Evolutionary conservation across 2,329 filamentous ascomycete species (phyloP), one percentile per base, ranked within the genome.

Genomic region (Apiospora kogelbergensis): DNA sequence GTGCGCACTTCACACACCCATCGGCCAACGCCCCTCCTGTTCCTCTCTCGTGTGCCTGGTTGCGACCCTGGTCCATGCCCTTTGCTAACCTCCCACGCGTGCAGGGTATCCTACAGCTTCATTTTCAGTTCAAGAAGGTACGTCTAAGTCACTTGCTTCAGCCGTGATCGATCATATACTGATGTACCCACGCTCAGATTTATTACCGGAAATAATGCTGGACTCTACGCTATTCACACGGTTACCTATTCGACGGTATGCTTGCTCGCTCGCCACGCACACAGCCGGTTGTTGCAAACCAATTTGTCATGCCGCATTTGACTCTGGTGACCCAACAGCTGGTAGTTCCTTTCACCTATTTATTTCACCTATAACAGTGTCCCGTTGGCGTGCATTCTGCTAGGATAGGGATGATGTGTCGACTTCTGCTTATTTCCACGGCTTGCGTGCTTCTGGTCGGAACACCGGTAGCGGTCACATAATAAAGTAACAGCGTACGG

Each of bases 111-210:
- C 84, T 99, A 69, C 95, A 98, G 82, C 88, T 99, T 69, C 95
- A 98, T 80, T 99, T 99, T 80, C 95, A 98, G 80, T 98, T 98
- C 86, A 99, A 98, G 81, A 97, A 97, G 89, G 94, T 97, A 81
- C 77, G 81, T 15, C 17, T 37, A 48, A 69, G 74, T 68, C 68
- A 67, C 66, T 41, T 40, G 40, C 57, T 30, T n/a, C 33, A 30
- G 9, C 26, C 33, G 44, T 37, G 30, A 46, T 63, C 24, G 33
- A 53, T 42, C 26, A 37, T 30, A 60, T 72, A 66, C 74, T 78
- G 60, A 79, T 71, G 45, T 48, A 60, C 65, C 60, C n/a, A n/a
- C 46, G 41, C 41, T 65, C 71, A 81, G 80, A 81, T 82, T 64
- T 82, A 80, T 66, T 82, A 82, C 72, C 76, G 80, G 68, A 82